Base-by-base conservation (phyloP, 129 eudicot species). In the Solidago caesia region DNA sequence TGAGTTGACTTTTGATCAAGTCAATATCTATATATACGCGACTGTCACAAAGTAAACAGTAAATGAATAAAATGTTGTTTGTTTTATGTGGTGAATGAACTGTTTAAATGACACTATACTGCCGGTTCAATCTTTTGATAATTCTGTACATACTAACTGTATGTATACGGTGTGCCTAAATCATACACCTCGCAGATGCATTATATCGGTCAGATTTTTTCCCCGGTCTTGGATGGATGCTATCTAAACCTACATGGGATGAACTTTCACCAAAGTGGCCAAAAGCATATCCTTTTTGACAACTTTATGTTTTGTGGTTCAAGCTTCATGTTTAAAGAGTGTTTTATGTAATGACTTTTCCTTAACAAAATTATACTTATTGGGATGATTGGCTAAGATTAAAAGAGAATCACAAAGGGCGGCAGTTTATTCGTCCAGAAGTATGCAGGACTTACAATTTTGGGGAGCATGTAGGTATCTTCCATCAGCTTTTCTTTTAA, bases 211-310 rank as follows among this genome's bases (percentile, higher is more conserved):
- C 97, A 44, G 97, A 94, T 77, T 94, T 94, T 83, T 94, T 94
- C 77, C 99, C 99, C 74, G 99, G 99, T 52, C 97, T 94, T 80
- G 97, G 99, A 63, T 94, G 99, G 99, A 94, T 94, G 99, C 84
- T 94, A 44, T 77, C 99, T 16, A 94, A 72, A 77, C 67, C 91
- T 68, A 88, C 91, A n/a, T 94, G 99, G 97, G 88, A 80, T 82
- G 99, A 94, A 76, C 67, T 94, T 64, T 90, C 98, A 75, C 98
- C 98, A 27, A 94, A 94, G 87, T 94, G 98, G 98, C 98, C 98
- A 7, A 94, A 88, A 79, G 98, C 98, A 90, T 94, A 94, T 94
- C 98, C 97, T 90, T 88, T 66, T 78, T 12, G 53, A 41, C 52
- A 53, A 53, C 47, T 79, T 76, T 53, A 11, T 21, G 42, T 75